phyloP scores from a whole-genome alignment of 139 green algal genomes.

The Choricystis sp. region DNA sequence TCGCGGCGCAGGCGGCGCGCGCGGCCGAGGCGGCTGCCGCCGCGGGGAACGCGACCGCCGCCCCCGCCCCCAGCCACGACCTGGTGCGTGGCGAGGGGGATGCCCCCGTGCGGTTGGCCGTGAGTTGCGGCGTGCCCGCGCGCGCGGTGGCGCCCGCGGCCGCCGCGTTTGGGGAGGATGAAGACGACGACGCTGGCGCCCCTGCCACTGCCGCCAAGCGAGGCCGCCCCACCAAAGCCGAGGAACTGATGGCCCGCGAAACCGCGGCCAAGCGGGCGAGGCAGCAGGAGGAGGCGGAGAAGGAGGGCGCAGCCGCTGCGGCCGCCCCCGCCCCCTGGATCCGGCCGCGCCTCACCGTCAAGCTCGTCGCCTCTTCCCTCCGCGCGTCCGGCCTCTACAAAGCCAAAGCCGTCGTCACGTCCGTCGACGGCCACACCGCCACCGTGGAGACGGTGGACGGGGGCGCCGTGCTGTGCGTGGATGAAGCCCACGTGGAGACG shows the following conservation, averaged over 20 bases:
- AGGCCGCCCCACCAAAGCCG: not conserved
- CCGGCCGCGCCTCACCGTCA: slow-evolving; percentile 66
- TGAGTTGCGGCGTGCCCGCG: slow-evolving; percentile 12
- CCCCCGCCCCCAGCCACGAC: slow-evolving; percentile 11
- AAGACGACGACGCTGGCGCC: not conserved
- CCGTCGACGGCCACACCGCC: slow-evolving; percentile 39
- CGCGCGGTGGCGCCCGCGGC: not conserved
- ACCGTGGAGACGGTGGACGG: slow-evolving; percentile 21
- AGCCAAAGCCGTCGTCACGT: slow-evolving; percentile 66
- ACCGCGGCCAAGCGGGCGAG: slow-evolving; percentile 7
- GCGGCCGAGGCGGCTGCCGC: slow-evolving; percentile 20
- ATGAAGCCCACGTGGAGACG: slow-evolving; percentile 87
- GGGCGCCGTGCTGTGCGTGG: slow-evolving; percentile 43
- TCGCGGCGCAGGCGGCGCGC: slow-evolving; percentile 32
- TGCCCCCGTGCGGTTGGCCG: slow-evolving; percentile 29
- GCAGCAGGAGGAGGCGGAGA: slow-evolving; percentile 9
- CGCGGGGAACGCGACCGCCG: not conserved
- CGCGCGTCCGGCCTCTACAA: slow-evolving; percentile 80
- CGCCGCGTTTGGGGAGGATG: not conserved
- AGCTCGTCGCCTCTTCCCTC: slow-evolving; percentile 66
- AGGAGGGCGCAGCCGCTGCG: not conserved
- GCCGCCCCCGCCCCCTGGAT: slow-evolving; percentile 40
- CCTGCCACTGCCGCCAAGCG: slow-evolving; percentile 8
- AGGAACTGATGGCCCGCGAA: not conserved
- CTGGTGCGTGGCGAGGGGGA: slow-evolving; percentile 25